Evolutionary conservation across 2,329 filamentous ascomycete species (phyloP).

Genomic region (Fusarium austroafricanum): DNA sequence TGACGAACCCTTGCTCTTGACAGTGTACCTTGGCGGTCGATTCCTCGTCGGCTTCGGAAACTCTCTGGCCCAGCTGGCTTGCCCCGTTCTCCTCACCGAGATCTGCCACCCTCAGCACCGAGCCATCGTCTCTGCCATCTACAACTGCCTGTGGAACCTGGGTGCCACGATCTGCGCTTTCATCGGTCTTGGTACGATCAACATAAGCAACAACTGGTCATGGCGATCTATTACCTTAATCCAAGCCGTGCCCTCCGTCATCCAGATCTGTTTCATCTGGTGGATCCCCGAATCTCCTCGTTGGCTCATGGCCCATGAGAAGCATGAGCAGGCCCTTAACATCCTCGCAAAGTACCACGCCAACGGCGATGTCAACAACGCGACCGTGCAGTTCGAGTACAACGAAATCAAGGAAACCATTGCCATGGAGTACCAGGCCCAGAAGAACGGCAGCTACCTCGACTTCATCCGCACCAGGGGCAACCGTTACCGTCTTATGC

Average conservation of each 20-base stretch:
- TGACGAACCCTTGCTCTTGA: not conserved
- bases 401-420: conserved; percentile 74
- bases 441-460: conserved; percentile 63
- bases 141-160: conserved; percentile 76
- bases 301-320: conserved; percentile 72
- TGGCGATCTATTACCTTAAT: conserved; percentile 75
- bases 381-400: conserved; percentile 73
- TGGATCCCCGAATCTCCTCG: conserved; percentile 74
- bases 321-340: conserved; percentile 69
- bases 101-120: conserved; percentile 76
- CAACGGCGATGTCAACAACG: conserved; percentile 67
- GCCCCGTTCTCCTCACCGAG: conserved; percentile 73
- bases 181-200: conserved; percentile 71
- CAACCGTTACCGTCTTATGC: conserved; percentile 72
- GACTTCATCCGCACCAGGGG: conserved; percentile 72
- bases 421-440: conserved; percentile 51
- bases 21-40: conserved; percentile 55
- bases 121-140: conserved; percentile 72
- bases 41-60: conserved; percentile 71
- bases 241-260: conserved; percentile 70
- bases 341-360: conserved; percentile 73
- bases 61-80: conserved; percentile 71
- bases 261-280: conserved; percentile 74
- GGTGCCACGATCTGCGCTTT: conserved; percentile 67
- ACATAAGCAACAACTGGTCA: conserved; percentile 70